Evolutionary conservation across 306 rosid species (phyloP).

Genomic region (Corylus americana): DNA sequence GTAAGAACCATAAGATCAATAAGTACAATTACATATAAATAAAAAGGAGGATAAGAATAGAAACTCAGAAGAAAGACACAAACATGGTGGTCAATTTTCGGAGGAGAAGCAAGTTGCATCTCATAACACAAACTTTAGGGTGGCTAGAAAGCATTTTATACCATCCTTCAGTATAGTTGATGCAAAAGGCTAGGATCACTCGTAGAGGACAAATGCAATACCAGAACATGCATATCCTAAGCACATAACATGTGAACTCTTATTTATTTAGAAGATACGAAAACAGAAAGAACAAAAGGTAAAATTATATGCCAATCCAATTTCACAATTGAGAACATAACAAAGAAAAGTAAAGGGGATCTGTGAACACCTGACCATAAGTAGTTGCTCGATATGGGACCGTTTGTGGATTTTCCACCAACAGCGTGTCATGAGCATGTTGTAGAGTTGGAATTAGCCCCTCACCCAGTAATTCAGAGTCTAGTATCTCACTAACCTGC

Average conservation of each 20-base stretch:
- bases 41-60: not conserved
- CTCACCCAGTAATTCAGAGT: constrained; percentile 90
- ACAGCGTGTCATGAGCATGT: constrained; percentile 78
- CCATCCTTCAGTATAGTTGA: not conserved
- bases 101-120: not conserved
- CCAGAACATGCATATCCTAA: not conserved
- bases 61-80: not conserved
- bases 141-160: not conserved
- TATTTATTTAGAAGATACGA: not conserved
- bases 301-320: not conserved
- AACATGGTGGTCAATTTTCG: not conserved
- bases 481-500: constrained; percentile 95
- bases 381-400: constrained; percentile 84
- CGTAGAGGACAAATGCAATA: not conserved
- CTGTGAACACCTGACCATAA: constrained; percentile 69
- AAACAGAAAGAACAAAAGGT: constrained; percentile 11
- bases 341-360: constrained; percentile 8
- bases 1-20: not conserved
- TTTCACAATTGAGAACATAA: not conserved
- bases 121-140: not conserved
- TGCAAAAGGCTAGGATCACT: not conserved
- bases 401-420: constrained; percentile 67
- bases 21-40: not conserved
- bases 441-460: constrained; percentile 92
- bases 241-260: not conserved